A percentile compares a stretch with the other conserved stretches of the same genome.
Evolutionary conservation across 345 rosid genomes (phyloP).

Genomic region (Rhizophora apiculata): DNA sequence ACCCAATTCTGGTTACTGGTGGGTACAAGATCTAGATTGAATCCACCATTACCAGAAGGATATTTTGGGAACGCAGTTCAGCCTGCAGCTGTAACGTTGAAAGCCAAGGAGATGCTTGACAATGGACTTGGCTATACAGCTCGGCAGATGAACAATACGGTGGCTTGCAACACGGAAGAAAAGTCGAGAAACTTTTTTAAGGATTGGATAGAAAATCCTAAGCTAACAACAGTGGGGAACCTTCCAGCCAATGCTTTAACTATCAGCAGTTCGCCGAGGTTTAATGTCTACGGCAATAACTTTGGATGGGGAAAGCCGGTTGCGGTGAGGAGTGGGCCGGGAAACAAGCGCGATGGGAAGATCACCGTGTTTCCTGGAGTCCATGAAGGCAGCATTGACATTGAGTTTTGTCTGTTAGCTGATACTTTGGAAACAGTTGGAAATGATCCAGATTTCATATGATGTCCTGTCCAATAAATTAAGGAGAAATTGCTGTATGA

Average conservation of each 20-base stretch:
- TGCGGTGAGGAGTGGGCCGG: conserved; percentile 26
- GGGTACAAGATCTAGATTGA: conserved; percentile 27
- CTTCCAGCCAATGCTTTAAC: too few relatives aligned
- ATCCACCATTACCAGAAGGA: conserved; percentile 23
- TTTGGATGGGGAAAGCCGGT: conserved; percentile 45
- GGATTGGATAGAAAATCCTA: conserved; percentile 21
- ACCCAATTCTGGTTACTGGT: not conserved
- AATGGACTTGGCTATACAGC: conserved; percentile 27
- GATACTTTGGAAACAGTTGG: conserved; percentile 17
- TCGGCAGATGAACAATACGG: conserved; percentile 18
- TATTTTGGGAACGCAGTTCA: conserved; percentile 38
- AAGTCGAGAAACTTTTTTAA: conserved; percentile 3
- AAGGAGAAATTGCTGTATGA: too few relatives aligned
- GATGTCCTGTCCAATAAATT: not conserved
- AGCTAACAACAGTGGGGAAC: too few relatives aligned
- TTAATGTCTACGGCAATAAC: conserved; percentile 33
- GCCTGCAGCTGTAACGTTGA: not conserved
- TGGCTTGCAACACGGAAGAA: conserved; percentile 18
- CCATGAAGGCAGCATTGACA: conserved; percentile 28
- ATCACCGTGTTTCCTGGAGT: conserved; percentile 21
- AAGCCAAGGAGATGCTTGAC: conserved; percentile 17
- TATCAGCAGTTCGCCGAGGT: conserved; percentile 13
- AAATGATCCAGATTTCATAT: conserved; percentile 28
- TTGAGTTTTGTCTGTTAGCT: conserved; percentile 22
- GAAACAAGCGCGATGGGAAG: conserved; percentile 24